phyloP scores from a whole-genome alignment of 208 protist species.

The Crithidia brevicula region DNA sequence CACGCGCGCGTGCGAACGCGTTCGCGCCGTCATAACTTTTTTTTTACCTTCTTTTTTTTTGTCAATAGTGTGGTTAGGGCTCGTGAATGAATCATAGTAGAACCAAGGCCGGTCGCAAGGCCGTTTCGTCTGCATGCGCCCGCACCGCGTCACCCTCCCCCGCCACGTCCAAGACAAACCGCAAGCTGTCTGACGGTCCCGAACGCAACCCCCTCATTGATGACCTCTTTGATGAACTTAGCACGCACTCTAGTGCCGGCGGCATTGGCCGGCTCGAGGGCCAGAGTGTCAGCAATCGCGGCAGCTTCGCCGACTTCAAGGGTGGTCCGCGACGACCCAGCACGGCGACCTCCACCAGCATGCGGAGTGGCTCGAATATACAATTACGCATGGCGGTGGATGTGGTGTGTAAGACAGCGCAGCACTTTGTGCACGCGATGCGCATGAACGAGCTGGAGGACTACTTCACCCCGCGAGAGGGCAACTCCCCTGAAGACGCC shows the following conservation, averaged over 20 bases:
- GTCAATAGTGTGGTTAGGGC: not conserved
- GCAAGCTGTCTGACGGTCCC: not conserved
- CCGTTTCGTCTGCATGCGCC: slow-evolving; percentile 2
- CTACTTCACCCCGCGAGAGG: slow-evolving; percentile 26
- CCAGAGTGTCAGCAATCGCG: slow-evolving; percentile 19
- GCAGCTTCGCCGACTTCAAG: slow-evolving; percentile 9
- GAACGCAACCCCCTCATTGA: slow-evolving; percentile 48
- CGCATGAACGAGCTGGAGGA: slow-evolving; percentile 44
- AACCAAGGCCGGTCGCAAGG: slow-evolving; percentile 6
- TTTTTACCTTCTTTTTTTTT: not conserved
- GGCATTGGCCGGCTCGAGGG: slow-evolving; percentile 5
- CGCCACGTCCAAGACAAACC: not conserved
- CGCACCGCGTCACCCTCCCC: not conserved
- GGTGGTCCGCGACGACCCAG: not conserved
- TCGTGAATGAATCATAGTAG: slow-evolving; percentile 17
- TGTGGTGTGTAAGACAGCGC: slow-evolving; percentile 32
- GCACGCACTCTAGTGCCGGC: not conserved
- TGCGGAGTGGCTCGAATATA: not conserved
- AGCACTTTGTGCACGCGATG: slow-evolving; percentile 64
- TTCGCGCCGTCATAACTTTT: slow-evolving; percentile 2
- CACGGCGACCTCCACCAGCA: not conserved
- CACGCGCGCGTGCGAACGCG: too few species aligned
- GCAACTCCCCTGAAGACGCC: slow-evolving; percentile 20
- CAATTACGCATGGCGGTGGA: slow-evolving; percentile 20
- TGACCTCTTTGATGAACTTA: slow-evolving; percentile 40